These are phyloP conservation scores for Serendipita vermifera DNA, from an alignment of 768 basidiomycete species.

Conservation along the genomic window DNA sequence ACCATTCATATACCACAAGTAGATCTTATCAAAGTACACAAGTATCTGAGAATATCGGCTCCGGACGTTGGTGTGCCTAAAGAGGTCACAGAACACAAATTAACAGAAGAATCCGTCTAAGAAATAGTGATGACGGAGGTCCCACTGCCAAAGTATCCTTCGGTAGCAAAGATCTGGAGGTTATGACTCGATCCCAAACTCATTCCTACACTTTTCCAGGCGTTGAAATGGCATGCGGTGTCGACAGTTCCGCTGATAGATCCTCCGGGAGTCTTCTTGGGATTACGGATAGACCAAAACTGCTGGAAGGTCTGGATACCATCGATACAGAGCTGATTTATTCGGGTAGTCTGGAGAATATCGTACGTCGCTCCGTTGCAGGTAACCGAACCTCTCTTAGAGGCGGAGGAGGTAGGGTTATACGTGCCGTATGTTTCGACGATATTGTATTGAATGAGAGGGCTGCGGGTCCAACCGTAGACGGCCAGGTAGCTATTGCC, in stretches of 20 bases:
- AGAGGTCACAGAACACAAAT: too few relatives aligned
- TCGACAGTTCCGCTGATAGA: constrained; percentile 12
- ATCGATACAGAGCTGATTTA: constrained; percentile 11
- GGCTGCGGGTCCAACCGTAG: constrained; percentile 11
- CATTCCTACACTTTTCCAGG: constrained; percentile 10
- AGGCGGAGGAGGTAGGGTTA: constrained; percentile 12
- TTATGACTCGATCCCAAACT: constrained; percentile 7
- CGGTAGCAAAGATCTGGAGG: constrained; percentile 13
- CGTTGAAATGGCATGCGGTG: constrained; percentile 14
- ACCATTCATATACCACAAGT: too few relatives aligned
- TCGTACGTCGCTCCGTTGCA: constrained; percentile 11
- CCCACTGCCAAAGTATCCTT: constrained; percentile 12
- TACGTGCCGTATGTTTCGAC: constrained; percentile 9
- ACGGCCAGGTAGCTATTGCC: constrained; percentile 8
- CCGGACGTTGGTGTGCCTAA: too few relatives aligned
- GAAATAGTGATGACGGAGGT: too few relatives aligned
- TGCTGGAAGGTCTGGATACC: constrained; percentile 13
- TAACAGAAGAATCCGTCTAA: too few relatives aligned
- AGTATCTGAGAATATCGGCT: too few relatives aligned
- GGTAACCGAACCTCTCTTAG: constrained; percentile 4
- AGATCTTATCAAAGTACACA: too few relatives aligned
- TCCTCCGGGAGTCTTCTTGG: not conserved
- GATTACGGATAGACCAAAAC: constrained; percentile 12
- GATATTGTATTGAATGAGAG: constrained; percentile 13
- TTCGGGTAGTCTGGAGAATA: constrained; percentile 11